Evolutionary conservation across 805 yeast species (phyloP).

Genomic region (Candida sonorensis): DNA sequence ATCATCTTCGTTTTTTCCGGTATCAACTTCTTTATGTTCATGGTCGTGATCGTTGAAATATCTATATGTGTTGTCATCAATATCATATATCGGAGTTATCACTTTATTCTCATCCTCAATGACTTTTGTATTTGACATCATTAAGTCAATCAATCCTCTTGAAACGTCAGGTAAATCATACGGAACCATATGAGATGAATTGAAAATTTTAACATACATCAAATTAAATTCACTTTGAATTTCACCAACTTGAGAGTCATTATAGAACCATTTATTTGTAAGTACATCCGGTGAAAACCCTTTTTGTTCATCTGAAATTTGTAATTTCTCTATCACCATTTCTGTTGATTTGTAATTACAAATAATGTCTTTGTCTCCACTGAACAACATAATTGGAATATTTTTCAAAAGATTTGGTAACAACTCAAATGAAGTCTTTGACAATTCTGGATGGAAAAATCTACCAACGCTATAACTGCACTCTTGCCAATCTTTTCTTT

Average conservation of each 20-base stretch:
- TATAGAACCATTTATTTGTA: constrained; percentile 37
- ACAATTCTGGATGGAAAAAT: constrained; percentile 41
- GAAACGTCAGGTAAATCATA: constrained; percentile 67
- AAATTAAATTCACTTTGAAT: constrained; percentile 54
- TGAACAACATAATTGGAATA: constrained; percentile 64
- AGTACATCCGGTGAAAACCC: constrained; percentile 40
- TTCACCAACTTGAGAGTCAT: constrained; percentile 31
- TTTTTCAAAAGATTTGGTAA: constrained; percentile 59
- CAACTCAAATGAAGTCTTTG: constrained; percentile 56
- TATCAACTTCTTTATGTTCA: constrained; percentile 3
- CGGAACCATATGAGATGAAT: constrained; percentile 94
- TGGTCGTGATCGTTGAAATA: constrained; percentile 2
- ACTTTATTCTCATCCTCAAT: constrained; percentile 13
- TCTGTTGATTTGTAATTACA: constrained; percentile 81
- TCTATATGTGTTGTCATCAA: constrained; percentile 5
- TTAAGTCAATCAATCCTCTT: constrained; percentile 60
- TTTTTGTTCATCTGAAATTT: constrained; percentile 51
- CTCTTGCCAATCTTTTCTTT: constrained; percentile 57
- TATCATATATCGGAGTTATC: constrained; percentile 23
- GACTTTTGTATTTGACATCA: constrained; percentile 27
- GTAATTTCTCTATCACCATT: constrained; percentile 49
- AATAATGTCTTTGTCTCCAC: constrained; percentile 83
- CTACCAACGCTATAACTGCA: constrained; percentile 59
- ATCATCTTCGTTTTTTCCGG: background rate
- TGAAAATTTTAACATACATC: constrained; percentile 64